Evolutionary conservation across 306 rosid genomes (phyloP), one percentile per base, ranked within the genome.

Genomic region (Lotus japonicus): DNA sequence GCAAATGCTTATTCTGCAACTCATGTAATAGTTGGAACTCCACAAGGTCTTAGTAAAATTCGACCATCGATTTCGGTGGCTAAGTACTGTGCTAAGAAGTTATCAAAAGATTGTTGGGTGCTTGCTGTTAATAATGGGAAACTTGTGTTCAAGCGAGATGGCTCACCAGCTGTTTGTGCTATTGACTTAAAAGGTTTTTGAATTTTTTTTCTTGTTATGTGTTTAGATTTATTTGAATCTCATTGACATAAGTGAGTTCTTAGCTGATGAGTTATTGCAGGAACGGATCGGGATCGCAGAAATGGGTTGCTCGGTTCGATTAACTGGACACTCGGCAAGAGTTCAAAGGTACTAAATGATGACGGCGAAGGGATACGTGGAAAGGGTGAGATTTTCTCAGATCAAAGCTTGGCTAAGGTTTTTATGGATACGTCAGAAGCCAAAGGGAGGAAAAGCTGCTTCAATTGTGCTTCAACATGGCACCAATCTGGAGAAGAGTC

Each of bases 71-170:
- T 90, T 64, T 79, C 94, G 8, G 80, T 94, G 9, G 97, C 92
- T 55, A 90, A 82, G 81, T 86, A 94, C 79, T 94, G 98, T 75
- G 97, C 97, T 16, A 86, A 84, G 81, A 94, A 88, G 51, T 68
- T 88, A 16, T 44, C 90, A 11, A 82, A 79, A 77, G 79, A 82
- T 31, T 86, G 89, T 69, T 90, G 89, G 59, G 89, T 94, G 54
- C 78, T 90, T 41, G 92, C 96, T 69, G 85, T 90, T 41, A 74
- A 88, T 57, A 90, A 90, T 64, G 96, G 99, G 54, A 94, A 88
- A 81, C 76, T 88, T 58, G 89, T 82, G 52, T 94, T 94, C 69
- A 76, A 81, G 74, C 79, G 84, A 70, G 92, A 88, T 4, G 90
- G 86, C 8, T 80, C 82, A 10, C 80, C 74, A 4, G 8, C 55